Base-by-base conservation (phyloP, 495 filamentous ascomycete species). In the Aspergillus nidulans region DNA sequence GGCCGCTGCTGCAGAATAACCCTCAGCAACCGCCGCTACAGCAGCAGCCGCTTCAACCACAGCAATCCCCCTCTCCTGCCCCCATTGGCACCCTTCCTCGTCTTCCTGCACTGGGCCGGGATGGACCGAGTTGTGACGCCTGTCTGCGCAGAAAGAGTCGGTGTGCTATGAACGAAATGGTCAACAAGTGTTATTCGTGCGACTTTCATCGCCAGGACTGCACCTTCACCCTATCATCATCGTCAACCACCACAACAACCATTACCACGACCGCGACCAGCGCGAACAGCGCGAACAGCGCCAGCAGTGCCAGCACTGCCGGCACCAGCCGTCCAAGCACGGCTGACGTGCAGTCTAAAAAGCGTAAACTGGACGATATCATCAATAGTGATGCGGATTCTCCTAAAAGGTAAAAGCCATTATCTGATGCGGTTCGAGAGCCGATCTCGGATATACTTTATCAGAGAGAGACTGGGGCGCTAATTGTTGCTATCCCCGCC, bases 141-240 rank as follows among this genome's bases (percentile, higher is more conserved):
- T 98, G 94, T 72, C 78, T 90, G 53, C 82, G 83, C 70, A 78
- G 91, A 65, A 91, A 92, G 70, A 90, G 85, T 62, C 86, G 91
- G 63, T 98, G 94, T 74, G 90, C 95, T 52, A 88, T 96, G 72
- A 88, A 91, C 65, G 75, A 79, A 52, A 68, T 72, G 60, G 71
- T 73, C 56, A 76, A 76, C 50, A 76, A 76, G 45, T 81, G 78
- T 53, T 77, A 78, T 34, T 79, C 78, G 46, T 81, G 78, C 51
- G 74, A 74, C 41, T 76, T 80, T 43, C 78, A 81, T 60, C 73
- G 74, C 26, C 77, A 81, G 63, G 74, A 79, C 30, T 81, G 78
- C 64, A 79, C 77, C 7, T 81, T 79, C 49, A 69, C 63, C 16
- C 63, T 77, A 15, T 56, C 53, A 42, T 30, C 53, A 8, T 56